Conservation (phyloP, 352 stramenopile genomes). For the Pythium oligandrum region DNA sequence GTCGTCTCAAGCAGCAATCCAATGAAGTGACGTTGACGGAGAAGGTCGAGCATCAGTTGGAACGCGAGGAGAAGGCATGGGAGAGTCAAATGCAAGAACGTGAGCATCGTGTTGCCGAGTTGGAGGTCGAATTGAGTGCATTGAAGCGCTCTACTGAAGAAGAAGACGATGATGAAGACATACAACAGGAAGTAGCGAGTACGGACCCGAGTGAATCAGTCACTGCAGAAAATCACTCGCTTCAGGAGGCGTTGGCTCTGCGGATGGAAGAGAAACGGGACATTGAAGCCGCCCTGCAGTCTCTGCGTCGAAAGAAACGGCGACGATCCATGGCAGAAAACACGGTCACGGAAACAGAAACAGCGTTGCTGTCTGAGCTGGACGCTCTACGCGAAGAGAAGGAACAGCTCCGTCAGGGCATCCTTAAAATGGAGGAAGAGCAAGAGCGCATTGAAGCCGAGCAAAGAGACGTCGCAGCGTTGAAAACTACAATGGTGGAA, state of each 20-base stretch:
- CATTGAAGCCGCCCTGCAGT: conserved; percentile 40
- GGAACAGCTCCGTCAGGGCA: conserved; percentile 30
- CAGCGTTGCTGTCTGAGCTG: conserved; percentile 19
- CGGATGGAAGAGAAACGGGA: conserved; percentile 46
- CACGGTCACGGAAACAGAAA: too few relatives aligned
- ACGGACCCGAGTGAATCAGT: conserved; percentile 8
- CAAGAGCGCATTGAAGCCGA: conserved; percentile 15
- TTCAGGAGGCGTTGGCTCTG: conserved; percentile 39
- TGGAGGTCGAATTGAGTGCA: conserved; percentile 40
- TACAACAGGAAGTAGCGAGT: conserved; percentile 18
- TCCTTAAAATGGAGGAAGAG: conserved; percentile 36
- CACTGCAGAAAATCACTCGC: conserved; percentile 11
- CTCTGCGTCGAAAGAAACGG: conserved; percentile 33
- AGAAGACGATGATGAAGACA: conserved; percentile 14
- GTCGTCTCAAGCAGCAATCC: conserved; percentile 17
- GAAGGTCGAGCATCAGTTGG: conserved; percentile 41
- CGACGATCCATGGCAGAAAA: too few relatives aligned
- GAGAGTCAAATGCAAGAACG: conserved; percentile 50
- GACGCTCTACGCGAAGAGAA: conserved; percentile 34
- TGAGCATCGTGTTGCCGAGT: conserved; percentile 35
- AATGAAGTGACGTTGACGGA: conserved; percentile 38
- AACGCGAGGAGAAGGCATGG: conserved; percentile 45
- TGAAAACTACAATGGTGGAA: conserved; percentile 20
- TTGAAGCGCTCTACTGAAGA: conserved; percentile 14
- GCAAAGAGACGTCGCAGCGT: conserved; percentile 24